Base-by-base conservation (phyloP, 768 basidiomycete genomes). In the Podaxis sp. region DNA sequence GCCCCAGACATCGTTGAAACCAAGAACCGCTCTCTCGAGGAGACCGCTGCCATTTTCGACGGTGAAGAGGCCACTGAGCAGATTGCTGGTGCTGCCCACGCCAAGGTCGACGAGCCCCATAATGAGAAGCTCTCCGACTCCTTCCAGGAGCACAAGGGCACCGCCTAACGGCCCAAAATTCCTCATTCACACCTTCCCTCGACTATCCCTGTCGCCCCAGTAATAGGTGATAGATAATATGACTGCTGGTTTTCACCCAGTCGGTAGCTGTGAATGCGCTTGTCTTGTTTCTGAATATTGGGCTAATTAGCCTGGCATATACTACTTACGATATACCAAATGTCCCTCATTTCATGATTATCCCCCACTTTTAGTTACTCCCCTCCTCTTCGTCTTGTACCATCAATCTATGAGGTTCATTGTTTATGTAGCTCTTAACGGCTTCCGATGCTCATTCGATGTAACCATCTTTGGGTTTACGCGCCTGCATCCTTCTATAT, bases 21-120 rank as follows among this genome's bases (percentile, higher is more conserved):
- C 63, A 88, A 84, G 79, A 81, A 83, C 73, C 84, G 82, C 64
- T 85, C 89, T 17, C 81, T 93, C 66, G 90, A 93, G 72, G 91
- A 93, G 78, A 92, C 90, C n/a, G 87, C 90, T 8, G 87, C 82
- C 39, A 72, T 93, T 57, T 93, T 93, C 79, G 90, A 93, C 67
- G 90, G 89, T 42, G 83, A 86, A 11, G 82, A 84, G 1, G 84
- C 78, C 24, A 70, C 73, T 4, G 72, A 74, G 8, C 68, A 74
- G 49, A 74, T 86, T 75, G 36, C 80, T 66, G 44, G 58, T 36
- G 72, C 70, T 13, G 73, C 71, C 33, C 69, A 70, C 57, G 66
- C 57, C 6, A 69, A 69, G 66, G 69, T 73, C 22, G 63, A 52
- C 39, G 64, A 66, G 22, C 63, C 57, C 11, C 63, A 33, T 15